Evolutionary conservation across 2,329 filamentous ascomycete genomes (phyloP), one percentile per base, ranked within the genome.

Genomic region (Cercospora sp.): DNA sequence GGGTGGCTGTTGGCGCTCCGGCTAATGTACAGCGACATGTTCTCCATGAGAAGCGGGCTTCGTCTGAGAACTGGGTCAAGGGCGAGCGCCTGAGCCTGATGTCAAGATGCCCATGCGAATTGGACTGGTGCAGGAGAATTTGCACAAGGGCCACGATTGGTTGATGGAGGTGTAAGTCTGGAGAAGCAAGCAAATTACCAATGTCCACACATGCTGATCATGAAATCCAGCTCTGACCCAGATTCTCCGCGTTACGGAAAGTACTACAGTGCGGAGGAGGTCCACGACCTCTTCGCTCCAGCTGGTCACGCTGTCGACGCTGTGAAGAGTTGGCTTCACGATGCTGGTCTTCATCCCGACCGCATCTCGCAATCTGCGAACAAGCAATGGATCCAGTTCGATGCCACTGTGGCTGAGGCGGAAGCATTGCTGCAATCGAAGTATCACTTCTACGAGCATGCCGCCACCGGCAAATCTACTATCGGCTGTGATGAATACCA

Each of bases 381-480:
- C 64, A 65, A 66, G 63, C 72, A 82, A 75, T 83, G 81, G 81
- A 73, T 83, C 55, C 80, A 82, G 69, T 81, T 83, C 45, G 79
- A 83, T 67, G 78, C 80, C 7, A 74, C 75, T 1, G 78, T 79
- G n/a, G 66, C 66, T 3, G 77, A 83, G 57, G 78, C 78, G 2
- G 81, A 83, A 32, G 61, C 63, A 13, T 72, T 83, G 6, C 73
- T 82, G 5, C 74, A 78, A 69, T 76, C 80, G 65, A 87, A 88
- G 71, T 88, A 85, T 60, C 86, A 87, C 66, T 83, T 88, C 51
- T 85, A 86, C 69, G 87, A 90, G 75, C 85, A 88, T 76, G 84
- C 84, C 9, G 79, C 83, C 8, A 78, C 85, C 63, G 86, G 84
- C 2, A 77, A 76, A 53, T 75, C 76, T 62, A 78, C 79, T 30